Percentiles rank a stretch among this genome's conserved stretches.
phyloP scores from a whole-genome alignment of 2,329 filamentous ascomycete genomes.

The Cercospora sesami region DNA sequence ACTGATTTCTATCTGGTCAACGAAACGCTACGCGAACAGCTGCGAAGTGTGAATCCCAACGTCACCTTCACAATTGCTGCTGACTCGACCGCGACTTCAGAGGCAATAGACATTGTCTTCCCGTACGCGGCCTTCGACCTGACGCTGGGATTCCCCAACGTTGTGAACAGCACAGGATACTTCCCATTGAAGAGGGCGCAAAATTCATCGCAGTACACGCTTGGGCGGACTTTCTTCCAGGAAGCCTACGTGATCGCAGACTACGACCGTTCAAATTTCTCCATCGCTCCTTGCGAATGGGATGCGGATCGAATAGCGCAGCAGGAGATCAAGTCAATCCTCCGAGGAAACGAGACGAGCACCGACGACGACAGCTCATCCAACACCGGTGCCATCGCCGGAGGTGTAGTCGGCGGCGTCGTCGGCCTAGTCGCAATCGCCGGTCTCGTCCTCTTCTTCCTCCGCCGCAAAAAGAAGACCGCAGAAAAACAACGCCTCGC shows the following conservation, averaged over 20 bases:
- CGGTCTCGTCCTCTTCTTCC: conserved; percentile 32
- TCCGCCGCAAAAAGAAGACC: conserved; percentile 31
- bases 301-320: conserved; percentile 28
- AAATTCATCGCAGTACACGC: conserved; percentile 40
- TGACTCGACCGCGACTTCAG: conserved; percentile 24
- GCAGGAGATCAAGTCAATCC: conserved; percentile 34
- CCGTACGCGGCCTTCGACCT: conserved; percentile 43
- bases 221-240: conserved; percentile 42
- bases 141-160: conserved; percentile 33
- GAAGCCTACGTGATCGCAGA: conserved; percentile 44
- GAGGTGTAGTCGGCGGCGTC: conserved; percentile 38
- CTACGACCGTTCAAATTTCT: conserved; percentile 42
- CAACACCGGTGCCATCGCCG: conserved; percentile 39
- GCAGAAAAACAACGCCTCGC: conserved; percentile 30
- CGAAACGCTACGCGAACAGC: conserved; percentile 32
- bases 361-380: conserved; percentile 27
- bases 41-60: conserved; percentile 33
- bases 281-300: conserved; percentile 40
- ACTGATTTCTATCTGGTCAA: conserved; percentile 40
- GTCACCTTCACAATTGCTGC: conserved; percentile 40
- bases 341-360: conserved; percentile 30
- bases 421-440: conserved; percentile 34
- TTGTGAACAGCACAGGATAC: conserved; percentile 35
- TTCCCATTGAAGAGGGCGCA: conserved; percentile 40
- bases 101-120: conserved; percentile 38